Evolutionary conservation across 2,329 filamentous ascomycete species (phyloP), one percentile per base, ranked within the genome.

Genomic region (Aspergillus texensis): DNA sequence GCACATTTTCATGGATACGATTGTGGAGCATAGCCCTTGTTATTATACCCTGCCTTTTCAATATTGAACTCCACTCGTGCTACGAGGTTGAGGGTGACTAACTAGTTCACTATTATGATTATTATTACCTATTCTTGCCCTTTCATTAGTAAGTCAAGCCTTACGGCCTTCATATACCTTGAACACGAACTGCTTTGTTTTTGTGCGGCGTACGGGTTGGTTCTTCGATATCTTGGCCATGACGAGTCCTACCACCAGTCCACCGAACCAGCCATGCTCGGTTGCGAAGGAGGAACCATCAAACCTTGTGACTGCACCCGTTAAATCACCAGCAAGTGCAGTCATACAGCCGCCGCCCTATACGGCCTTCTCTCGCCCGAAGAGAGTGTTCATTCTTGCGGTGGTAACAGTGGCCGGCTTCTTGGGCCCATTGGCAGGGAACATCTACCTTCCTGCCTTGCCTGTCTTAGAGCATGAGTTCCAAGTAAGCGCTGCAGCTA

Each of bases 401-500:
- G 68, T 81, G 28, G 77, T 81, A 54, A 81, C 79, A 2, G 67
- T 74, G 6, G 79, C 78, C 1, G 80, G 79, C 3, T 79, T 81
- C 68, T 76, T 82, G 48, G 80, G 77, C 0, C 80, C 81, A 10
- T 63, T 83, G 21, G 77, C 77, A n/a, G 80, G 79, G 34, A 77
- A 75, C n/a, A 77, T 82, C 36, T 82, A 82, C 67, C 68, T 83
- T 2, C 81, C 80, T 0, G 74, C 77, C 24, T 71, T 83, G 30
- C 76, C 74, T 2, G 65, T 76, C 21, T 70, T 82, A 19, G 74
- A 78, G 58, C 55, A 75, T 16, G 76, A 79, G 46, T 82, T 82
- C 62, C 65, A 76, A 9, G 72, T 73, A 6, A 74, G 73, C 9
- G 68, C 69, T 30, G 75, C 76, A 6, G 73, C 70, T 2, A 77